A percentile compares a stretch with the other conserved stretches of the same genome.
phyloP scores from a whole-genome alignment of 1,139 yeast species.

The Saccharomyces hybrid region DNA sequence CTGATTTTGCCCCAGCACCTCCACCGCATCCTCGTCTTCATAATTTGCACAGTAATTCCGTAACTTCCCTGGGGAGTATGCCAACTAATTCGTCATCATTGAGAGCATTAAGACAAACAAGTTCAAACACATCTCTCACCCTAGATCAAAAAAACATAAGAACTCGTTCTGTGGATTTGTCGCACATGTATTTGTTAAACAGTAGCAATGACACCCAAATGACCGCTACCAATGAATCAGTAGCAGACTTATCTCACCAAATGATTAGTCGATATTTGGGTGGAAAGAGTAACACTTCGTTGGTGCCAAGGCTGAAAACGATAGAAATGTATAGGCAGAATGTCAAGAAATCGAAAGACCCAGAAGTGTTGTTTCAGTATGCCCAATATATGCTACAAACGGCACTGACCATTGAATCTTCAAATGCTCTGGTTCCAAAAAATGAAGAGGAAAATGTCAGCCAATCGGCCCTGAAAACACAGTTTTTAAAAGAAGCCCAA shows the following conservation, averaged over 20 bases:
- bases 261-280: slow-evolving; percentile 46
- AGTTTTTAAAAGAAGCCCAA: slow-evolving; percentile 69
- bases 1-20: neutral
- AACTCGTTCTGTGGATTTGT: slow-evolving; percentile 34
- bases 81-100: neutral
- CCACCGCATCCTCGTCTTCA: neutral
- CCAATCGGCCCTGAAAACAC: slow-evolving; percentile 29
- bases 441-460: slow-evolving; percentile 7
- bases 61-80: neutral
- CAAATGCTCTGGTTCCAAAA: slow-evolving; percentile 7
- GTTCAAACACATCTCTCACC: neutral
- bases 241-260: slow-evolving; percentile 36
- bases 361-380: slow-evolving; percentile 76
- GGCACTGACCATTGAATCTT: slow-evolving; percentile 51
- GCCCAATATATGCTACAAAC: slow-evolving; percentile 89
- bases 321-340: slow-evolving; percentile 81
- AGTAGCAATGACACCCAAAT: slow-evolving; percentile 31
- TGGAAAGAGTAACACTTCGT: slow-evolving; percentile 34
- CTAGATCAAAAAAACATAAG: slow-evolving; percentile 12
- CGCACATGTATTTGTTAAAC: slow-evolving; percentile 35
- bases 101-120: neutral
- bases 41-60: neutral
- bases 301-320: slow-evolving; percentile 77
- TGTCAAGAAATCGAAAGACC: slow-evolving; percentile 80
- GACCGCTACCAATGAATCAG: slow-evolving; percentile 35